Percentiles rank a stretch among this genome's conserved stretches.
Evolutionary conservation across 768 basidiomycete genomes (phyloP).

Genomic region (Tulasnella sp.): DNA sequence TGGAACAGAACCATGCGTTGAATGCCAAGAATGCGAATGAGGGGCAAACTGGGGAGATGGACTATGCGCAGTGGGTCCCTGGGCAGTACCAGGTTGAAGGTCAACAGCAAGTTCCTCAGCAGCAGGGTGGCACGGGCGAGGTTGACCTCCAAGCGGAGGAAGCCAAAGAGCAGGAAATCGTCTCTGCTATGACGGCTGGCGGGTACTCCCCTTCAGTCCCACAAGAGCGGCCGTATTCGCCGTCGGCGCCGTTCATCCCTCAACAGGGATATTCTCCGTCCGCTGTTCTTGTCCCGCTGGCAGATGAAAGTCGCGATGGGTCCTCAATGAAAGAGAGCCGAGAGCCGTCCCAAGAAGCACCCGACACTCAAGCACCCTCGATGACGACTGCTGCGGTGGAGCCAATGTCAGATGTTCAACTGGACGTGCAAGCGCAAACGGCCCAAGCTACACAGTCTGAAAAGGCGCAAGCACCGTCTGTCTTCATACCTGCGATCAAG

Average conservation of each 20-base stretch:
- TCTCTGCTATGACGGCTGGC: neutral
- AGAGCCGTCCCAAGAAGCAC: neutral
- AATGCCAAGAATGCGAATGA: neutral
- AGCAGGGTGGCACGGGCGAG: neutral
- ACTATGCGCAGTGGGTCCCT: neutral
- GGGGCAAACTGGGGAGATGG: neutral
- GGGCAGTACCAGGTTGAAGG: neutral
- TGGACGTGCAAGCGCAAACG: neutral
- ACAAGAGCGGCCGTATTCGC: conserved; percentile 2
- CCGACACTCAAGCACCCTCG: neutral
- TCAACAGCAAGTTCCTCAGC: neutral
- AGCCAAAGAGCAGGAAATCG: neutral
- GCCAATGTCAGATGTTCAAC: neutral
- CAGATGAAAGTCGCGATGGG: neutral
- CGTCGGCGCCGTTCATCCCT: conserved; percentile 5
- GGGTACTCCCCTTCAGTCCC: conserved; percentile 11
- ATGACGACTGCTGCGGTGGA: neutral
- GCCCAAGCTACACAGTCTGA: no score
- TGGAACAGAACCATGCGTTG: neutral
- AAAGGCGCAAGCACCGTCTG: no score
- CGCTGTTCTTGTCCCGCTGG: neutral
- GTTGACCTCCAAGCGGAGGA: neutral
- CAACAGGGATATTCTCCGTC: conserved; percentile 12
- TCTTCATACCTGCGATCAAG: no score
- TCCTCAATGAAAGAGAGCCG: conserved; percentile 6